phyloP scores from a whole-genome alignment of 1,284 basidiomycete species.

The Wolfiporia cocos region DNA sequence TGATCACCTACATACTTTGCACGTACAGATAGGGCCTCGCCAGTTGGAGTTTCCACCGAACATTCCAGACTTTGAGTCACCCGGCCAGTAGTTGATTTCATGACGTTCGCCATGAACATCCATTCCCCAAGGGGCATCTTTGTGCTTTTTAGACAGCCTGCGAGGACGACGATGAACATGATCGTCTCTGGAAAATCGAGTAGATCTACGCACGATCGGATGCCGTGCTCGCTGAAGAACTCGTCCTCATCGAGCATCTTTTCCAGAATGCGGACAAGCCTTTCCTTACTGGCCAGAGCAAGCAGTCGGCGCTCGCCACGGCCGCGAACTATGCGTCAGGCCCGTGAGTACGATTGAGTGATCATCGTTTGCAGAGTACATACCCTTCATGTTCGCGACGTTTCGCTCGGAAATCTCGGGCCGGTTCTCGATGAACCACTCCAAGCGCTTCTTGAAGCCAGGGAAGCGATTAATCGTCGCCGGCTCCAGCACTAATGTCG shows the following conservation, averaged over 20 bases:
- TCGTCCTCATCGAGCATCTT: conserved; percentile 97
- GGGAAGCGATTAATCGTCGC: conserved; percentile 85
- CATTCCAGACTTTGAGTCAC: conserved; percentile 95
- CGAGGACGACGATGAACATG: conserved; percentile 1
- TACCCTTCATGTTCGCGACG: conserved; percentile 94
- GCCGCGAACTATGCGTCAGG: conserved; percentile 54
- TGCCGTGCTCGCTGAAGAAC: conserved; percentile 92
- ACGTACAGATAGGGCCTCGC: conserved; percentile 79
- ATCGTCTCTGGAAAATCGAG: neutral
- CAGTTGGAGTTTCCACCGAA: conserved; percentile 99
- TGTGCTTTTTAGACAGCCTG: conserved; percentile 77
- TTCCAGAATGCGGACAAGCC: conserved; percentile 82
- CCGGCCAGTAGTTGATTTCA: conserved; percentile 96
- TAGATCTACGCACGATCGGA: conserved; percentile 77
- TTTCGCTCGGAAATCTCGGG: conserved; percentile 84
- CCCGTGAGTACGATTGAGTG: neutral
- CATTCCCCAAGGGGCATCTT: conserved; percentile 93
- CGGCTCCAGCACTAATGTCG: conserved; percentile 91
- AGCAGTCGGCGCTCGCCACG: conserved; percentile 85
- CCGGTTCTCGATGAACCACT: conserved; percentile 96
- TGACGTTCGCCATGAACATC: conserved; percentile 89
- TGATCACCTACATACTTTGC: too few species aligned
- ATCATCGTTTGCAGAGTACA: conserved; percentile 3
- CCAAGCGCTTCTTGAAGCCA: conserved; percentile 96
- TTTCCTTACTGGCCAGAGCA: conserved; percentile 89